Percentiles rank a stretch among this genome's conserved stretches.
Evolutionary conservation across 345 rosid species (phyloP).

Genomic region (Ricinus communis): DNA sequence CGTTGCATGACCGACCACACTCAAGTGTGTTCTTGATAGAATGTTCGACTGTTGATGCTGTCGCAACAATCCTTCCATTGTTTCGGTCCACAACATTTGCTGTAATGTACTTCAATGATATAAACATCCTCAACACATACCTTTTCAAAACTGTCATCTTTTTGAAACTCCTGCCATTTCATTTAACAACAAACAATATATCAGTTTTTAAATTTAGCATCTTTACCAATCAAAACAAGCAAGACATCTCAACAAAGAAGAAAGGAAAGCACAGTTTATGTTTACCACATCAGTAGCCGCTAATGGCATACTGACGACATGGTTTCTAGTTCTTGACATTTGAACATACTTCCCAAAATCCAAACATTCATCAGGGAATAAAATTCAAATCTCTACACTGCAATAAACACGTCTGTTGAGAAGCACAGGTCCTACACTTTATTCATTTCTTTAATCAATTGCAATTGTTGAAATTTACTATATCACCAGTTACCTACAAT

Average conservation of each 20-base stretch:
- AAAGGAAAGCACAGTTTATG: too few relatives aligned
- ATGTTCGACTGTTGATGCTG: conserved; percentile 79
- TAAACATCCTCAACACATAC: conserved; percentile 60
- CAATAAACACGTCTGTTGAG: too few relatives aligned
- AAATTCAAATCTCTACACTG: too few relatives aligned
- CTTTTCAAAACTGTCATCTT: conserved; percentile 68
- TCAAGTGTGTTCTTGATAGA: conserved; percentile 68
- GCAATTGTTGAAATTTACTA: too few relatives aligned
- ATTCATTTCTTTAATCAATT: too few relatives aligned
- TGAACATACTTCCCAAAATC: too few relatives aligned
- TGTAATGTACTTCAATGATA: conserved; percentile 73
- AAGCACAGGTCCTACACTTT: too few relatives aligned
- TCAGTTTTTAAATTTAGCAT: background rate
- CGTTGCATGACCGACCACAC: conserved; percentile 77
- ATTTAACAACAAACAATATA: background rate
- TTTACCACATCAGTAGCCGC: too few relatives aligned
- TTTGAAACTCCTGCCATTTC: conserved; percentile 4
- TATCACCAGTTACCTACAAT: too few relatives aligned
- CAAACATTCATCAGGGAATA: too few relatives aligned
- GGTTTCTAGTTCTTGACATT: too few relatives aligned
- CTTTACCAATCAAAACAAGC: background rate
- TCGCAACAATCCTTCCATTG: conserved; percentile 64
- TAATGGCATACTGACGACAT: too few relatives aligned
- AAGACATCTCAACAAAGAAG: background rate
- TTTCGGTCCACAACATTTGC: conserved; percentile 83